Conservation (phyloP, 2,329 filamentous ascomycete genomes). For the Tolypocladium inflatum region DNA sequence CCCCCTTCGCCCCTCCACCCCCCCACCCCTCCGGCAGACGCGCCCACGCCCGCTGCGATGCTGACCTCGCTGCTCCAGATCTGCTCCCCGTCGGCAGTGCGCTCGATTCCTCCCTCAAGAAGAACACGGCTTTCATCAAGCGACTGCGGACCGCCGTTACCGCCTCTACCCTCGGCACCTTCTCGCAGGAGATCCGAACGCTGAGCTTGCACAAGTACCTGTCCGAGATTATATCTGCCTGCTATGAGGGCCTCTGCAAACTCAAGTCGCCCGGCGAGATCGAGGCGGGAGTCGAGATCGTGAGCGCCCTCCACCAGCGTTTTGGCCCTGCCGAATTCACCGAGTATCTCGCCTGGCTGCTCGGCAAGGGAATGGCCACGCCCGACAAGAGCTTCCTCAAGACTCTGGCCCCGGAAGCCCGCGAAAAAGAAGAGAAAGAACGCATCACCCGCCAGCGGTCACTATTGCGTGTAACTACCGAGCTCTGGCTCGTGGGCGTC, state of each 20-base stretch:
- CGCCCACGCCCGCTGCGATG: constrained; percentile 4
- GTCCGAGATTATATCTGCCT: constrained; percentile 92
- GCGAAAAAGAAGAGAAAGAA: constrained; percentile 94
- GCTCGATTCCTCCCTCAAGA: constrained; percentile 91
- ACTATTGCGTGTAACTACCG: constrained; percentile 81
- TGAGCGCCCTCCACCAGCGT: constrained; percentile 90
- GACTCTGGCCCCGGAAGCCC: constrained; percentile 65
- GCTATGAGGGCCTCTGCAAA: constrained; percentile 87
- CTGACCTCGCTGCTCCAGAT: constrained; percentile 31
- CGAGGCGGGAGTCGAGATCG: constrained; percentile 82
- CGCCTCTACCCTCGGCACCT: constrained; percentile 67
- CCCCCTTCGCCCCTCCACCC: neutral
- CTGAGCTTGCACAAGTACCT: constrained; percentile 93
- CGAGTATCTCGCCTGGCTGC: constrained; percentile 80
- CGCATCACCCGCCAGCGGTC: constrained; percentile 77
- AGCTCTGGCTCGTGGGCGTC: constrained; percentile 89
- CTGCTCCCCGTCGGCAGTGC: constrained; percentile 68
- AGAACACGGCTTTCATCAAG: constrained; percentile 97
- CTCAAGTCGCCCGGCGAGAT: constrained; percentile 89
- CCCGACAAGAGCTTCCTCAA: constrained; percentile 82
- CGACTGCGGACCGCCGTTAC: constrained; percentile 85
- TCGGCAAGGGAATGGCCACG: constrained; percentile 83
- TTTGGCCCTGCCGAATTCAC: constrained; percentile 90
- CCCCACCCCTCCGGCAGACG: neutral
- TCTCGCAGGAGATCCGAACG: constrained; percentile 81